Conservation (phyloP, 202 grass and related monocot genomes). For the Zizania palustris region DNA sequence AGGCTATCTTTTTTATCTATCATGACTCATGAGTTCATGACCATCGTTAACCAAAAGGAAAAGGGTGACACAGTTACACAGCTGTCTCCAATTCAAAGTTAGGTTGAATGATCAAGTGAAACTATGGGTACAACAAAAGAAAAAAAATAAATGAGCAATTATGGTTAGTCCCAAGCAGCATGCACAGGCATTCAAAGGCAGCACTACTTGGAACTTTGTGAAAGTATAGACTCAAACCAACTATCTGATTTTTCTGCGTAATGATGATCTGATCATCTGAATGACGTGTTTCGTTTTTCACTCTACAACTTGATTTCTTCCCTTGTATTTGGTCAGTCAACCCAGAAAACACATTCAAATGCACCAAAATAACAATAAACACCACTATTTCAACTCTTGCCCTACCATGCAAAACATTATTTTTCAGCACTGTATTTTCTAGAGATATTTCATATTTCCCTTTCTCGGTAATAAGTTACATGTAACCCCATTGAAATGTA, state of each 20-base stretch:
- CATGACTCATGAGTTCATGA: background rate
- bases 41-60: constrained; percentile 9
- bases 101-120: constrained; percentile 28
- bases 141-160: constrained; percentile 5
- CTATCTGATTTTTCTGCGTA: background rate
- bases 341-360: constrained; percentile 13
- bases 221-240: constrained; percentile 6
- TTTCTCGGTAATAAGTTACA: too few species aligned
- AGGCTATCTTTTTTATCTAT: background rate
- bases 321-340: constrained; percentile 3
- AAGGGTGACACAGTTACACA: constrained; percentile 11
- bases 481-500: background rate
- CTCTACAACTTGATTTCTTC: constrained; percentile 24
- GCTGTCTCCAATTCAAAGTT: constrained; percentile 1
- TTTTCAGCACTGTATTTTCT: constrained; percentile 6
- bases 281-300: constrained; percentile 6
- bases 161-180: background rate
- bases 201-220: background rate
- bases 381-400: background rate
- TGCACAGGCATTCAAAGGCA: background rate
- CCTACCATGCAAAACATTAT: background rate
- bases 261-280: background rate
- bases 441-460: background rate
- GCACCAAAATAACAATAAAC: constrained; percentile 25
- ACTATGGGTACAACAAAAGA: background rate